phyloP scores from a whole-genome alignment of 768 basidiomycete genomes.

The Pisolithus microcarpus region DNA sequence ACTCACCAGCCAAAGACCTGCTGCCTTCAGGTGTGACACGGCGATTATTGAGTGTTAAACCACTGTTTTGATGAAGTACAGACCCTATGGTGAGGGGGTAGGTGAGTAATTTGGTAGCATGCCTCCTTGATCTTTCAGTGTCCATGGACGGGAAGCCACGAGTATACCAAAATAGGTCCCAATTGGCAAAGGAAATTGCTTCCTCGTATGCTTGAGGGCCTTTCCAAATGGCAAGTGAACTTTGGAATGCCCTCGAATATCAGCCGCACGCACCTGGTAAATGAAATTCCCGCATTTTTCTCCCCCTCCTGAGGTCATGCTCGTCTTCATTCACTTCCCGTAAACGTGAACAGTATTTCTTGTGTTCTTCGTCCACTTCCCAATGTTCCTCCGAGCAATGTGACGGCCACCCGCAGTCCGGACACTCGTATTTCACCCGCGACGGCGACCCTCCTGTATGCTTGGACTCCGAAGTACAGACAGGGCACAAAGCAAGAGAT shows the following conservation, averaged over 20 bases:
- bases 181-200: conserved; percentile 89
- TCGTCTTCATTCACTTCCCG: conserved; percentile 96
- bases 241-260: background rate
- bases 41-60: conserved; percentile 76
- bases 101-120: conserved; percentile 91
- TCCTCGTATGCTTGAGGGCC: conserved; percentile 90
- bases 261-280: conserved; percentile 63
- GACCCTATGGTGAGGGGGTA: conserved; percentile 93
- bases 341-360: conserved; percentile 78
- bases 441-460: conserved; percentile 54
- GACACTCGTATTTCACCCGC: conserved; percentile 80
- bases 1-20: conserved; percentile 83
- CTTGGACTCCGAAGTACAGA: conserved; percentile 62
- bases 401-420: conserved; percentile 95
- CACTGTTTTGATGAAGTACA: conserved; percentile 83
- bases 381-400: conserved; percentile 88
- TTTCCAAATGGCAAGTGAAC: conserved; percentile 25
- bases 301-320: conserved; percentile 88
- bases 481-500: conserved; percentile 84
- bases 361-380: conserved; percentile 72
- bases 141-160: conserved; percentile 94
- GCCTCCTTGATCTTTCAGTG: conserved; percentile 82
- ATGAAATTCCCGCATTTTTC: conserved; percentile 82
- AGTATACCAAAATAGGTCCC: conserved; percentile 98
- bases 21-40: conserved; percentile 90